Evolutionary conservation across 2,329 filamentous ascomycete genomes (phyloP).

Genomic region (Drechmeria coniospora): DNA sequence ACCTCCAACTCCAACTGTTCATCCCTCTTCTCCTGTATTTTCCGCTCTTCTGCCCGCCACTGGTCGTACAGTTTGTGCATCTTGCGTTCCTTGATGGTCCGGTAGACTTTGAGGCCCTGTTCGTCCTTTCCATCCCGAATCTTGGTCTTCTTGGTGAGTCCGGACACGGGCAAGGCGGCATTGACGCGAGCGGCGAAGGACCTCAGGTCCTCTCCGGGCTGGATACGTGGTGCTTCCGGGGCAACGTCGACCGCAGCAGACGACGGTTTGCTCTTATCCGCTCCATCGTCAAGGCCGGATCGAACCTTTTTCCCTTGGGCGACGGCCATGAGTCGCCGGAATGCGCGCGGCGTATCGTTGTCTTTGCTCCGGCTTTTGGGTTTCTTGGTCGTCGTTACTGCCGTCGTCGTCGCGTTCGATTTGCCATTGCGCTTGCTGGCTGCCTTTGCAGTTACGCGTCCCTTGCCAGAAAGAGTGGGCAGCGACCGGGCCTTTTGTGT

Average conservation of each 20-base stretch:
- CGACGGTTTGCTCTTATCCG: slow-evolving; percentile 2
- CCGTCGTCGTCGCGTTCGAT: slow-evolving; percentile 15
- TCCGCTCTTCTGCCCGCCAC: slow-evolving; percentile 52
- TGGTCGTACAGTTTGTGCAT: slow-evolving; percentile 71
- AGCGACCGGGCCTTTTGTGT: slow-evolving; percentile 33
- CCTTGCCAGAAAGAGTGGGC: no score
- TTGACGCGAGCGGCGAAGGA: slow-evolving; percentile 77
- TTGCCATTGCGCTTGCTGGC: slow-evolving; percentile 18
- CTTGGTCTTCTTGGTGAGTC: slow-evolving; percentile 46
- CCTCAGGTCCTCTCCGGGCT: slow-evolving; percentile 66
- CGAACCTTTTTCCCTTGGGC: slow-evolving; percentile 43
- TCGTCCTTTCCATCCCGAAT: slow-evolving; percentile 46
- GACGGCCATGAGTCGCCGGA: slow-evolving; percentile 70
- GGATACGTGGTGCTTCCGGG: slow-evolving; percentile 47
- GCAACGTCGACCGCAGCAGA: slow-evolving; percentile 6
- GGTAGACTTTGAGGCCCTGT: slow-evolving; percentile 47
- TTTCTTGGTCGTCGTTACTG: slow-evolving; percentile 27
- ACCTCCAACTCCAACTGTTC: slow-evolving; percentile 51
- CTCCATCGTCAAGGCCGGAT: slow-evolving; percentile 59
- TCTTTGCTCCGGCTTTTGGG: slow-evolving; percentile 29
- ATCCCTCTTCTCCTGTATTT: slow-evolving; percentile 46
- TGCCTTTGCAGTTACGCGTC: slow-evolving; percentile 21
- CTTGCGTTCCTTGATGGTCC: slow-evolving; percentile 72
- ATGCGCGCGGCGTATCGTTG: slow-evolving; percentile 80
- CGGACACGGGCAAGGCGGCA: slow-evolving; percentile 61